Evolutionary conservation across 116 monocot species (phyloP).

Genomic region (Phalaenopsis hybrid): DNA sequence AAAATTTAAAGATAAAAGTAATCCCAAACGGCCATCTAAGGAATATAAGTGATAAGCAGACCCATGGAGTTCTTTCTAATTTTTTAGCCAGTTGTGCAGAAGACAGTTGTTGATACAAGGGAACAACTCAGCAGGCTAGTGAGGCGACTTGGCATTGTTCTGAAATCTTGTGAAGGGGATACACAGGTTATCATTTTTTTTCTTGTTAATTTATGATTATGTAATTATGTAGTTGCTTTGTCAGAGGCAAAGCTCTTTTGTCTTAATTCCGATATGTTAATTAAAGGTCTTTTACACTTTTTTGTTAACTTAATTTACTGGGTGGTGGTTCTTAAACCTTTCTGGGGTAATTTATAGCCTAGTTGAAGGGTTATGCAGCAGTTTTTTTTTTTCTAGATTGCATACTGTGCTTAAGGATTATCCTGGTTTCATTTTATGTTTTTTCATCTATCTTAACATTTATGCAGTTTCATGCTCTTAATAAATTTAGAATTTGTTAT

Average conservation of each 20-base stretch:
- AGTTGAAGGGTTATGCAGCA: no score
- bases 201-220: conserved; percentile 3
- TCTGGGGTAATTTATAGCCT: no score
- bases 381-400: no score
- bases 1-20: no score
- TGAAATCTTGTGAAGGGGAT: conserved; percentile 82
- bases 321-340: no score
- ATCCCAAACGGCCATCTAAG: neutral
- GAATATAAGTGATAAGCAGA: neutral
- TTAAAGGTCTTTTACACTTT: no score
- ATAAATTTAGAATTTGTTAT: neutral
- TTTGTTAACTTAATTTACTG: neutral
- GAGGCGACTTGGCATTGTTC: conserved; percentile 61
- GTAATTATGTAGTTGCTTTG: neutral
- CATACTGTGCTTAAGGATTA: neutral
- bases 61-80: neutral
- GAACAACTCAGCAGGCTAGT: conserved; percentile 67
- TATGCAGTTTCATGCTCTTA: neutral
- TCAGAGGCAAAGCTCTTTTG: neutral
- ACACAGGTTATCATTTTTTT: conserved; percentile 39
- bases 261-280: neutral
- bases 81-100: conserved; percentile 41
- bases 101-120: conserved; percentile 86
- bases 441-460: neutral
- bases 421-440: neutral